These are phyloP conservation scores for Corylus americana DNA, from an alignment of 306 rosid genomes.

Conservation along the genomic window DNA sequence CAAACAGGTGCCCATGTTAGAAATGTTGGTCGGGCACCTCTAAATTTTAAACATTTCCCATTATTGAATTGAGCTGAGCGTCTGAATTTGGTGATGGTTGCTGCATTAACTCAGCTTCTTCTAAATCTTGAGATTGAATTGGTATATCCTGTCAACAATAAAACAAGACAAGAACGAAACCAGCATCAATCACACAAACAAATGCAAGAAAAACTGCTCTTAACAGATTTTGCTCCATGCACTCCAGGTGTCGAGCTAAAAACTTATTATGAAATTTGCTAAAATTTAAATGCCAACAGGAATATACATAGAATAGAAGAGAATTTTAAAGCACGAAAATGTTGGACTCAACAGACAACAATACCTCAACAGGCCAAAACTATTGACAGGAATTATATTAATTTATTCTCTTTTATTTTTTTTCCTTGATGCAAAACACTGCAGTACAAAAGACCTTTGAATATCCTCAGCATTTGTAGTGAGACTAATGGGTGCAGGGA, in stretches of 20 bases:
- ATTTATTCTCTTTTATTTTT: background rate
- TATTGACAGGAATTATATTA: background rate
- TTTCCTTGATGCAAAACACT: background rate
- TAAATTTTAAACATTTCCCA: constrained; percentile 41
- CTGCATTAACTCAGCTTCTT: constrained; percentile 67
- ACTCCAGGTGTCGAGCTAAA: background rate
- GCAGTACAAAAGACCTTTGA: background rate
- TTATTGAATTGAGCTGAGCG: constrained; percentile 58
- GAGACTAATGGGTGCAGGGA: background rate
- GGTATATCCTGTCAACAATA: constrained; percentile 55
- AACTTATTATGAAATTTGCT: background rate
- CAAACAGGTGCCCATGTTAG: constrained; percentile 39
- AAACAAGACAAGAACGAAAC: background rate
- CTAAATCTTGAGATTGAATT: constrained; percentile 69
- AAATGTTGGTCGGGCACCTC: constrained; percentile 8
- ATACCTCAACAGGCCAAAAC: background rate
- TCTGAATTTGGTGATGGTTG: constrained; percentile 66
- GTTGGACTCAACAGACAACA: background rate
- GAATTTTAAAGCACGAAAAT: background rate
- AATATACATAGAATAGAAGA: background rate
- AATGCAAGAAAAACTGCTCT: background rate
- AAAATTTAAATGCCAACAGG: background rate
- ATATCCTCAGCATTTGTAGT: background rate
- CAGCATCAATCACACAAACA: background rate
- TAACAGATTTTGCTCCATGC: constrained; percentile 3